These are phyloP conservation scores for Nakazawaea ishiwadae DNA, from an alignment of 805 yeast genomes.

Conservation along the genomic window DNA sequence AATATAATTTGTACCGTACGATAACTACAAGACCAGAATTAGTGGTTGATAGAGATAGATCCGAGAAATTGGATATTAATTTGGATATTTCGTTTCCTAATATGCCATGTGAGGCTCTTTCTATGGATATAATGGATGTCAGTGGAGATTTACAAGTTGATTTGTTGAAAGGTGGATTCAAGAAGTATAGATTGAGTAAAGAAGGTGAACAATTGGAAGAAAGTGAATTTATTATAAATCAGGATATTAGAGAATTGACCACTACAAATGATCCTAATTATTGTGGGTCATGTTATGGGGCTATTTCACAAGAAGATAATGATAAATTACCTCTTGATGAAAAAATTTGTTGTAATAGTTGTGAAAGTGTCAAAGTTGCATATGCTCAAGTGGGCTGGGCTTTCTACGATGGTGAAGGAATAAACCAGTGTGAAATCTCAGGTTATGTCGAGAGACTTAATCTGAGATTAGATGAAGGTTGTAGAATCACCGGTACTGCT, in stretches of 20 bases:
- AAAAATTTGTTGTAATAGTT: slow-evolving; percentile 74
- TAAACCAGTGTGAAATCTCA: slow-evolving; percentile 87
- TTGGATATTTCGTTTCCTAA: slow-evolving; percentile 80
- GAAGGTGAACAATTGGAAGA: slow-evolving; percentile 42
- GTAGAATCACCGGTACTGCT: slow-evolving; percentile 78
- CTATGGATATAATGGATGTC: slow-evolving; percentile 84
- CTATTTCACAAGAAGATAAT: slow-evolving; percentile 53
- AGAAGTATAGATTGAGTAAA: slow-evolving; percentile 56
- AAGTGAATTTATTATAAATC: slow-evolving; percentile 27
- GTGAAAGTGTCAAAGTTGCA: slow-evolving; percentile 76
- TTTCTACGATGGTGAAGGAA: slow-evolving; percentile 80
- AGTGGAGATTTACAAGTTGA: slow-evolving; percentile 82
- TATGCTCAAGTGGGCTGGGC: slow-evolving; percentile 81
- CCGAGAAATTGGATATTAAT: slow-evolving; percentile 70
- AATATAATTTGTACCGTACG: slow-evolving; percentile 68
- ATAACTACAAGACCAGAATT: slow-evolving; percentile 75
- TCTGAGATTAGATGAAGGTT: slow-evolving; percentile 72
- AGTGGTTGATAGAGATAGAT: slow-evolving; percentile 81
- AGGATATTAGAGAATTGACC: slow-evolving; percentile 19
- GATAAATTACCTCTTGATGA: slow-evolving; percentile 32
- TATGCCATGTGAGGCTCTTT: slow-evolving; percentile 78
- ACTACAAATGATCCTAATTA: slow-evolving; percentile 30
- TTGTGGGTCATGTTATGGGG: slow-evolving; percentile 93
- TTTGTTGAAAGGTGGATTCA: slow-evolving; percentile 64
- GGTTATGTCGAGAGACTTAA: slow-evolving; percentile 69